phyloP scores from a whole-genome alignment of 306 rosid species.

The Lagenaria siceraria region DNA sequence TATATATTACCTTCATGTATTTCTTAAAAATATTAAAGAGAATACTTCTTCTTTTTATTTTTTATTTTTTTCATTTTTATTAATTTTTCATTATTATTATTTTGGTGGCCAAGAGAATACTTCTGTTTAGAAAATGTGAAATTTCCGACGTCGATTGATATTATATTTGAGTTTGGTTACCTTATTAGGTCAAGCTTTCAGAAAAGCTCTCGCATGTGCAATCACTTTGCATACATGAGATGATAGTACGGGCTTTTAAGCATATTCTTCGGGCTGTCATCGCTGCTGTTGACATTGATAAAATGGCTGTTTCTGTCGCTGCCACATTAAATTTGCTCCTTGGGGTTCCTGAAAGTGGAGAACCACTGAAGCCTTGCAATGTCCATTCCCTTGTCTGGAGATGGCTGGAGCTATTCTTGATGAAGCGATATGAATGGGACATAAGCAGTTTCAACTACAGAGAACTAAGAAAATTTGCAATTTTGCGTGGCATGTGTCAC shows the following conservation, averaged over 20 bases:
- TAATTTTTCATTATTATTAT: too few relatives aligned
- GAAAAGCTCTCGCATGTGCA: conserved; percentile 93
- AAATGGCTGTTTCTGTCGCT: conserved; percentile 66
- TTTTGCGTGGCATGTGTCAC: conserved; percentile 89
- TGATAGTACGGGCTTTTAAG: conserved; percentile 96
- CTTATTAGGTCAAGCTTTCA: conserved; percentile 82
- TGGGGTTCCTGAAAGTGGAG: conserved; percentile 55
- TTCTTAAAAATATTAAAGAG: neutral
- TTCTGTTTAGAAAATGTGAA: neutral
- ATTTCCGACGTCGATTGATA: conserved; percentile 1
- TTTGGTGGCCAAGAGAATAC: neutral
- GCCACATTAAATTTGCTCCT: conserved; percentile 74
- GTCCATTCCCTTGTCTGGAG: conserved; percentile 65
- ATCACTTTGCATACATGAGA: conserved; percentile 93
- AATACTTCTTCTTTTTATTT: neutral
- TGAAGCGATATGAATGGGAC: conserved; percentile 82
- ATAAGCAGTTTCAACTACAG: conserved; percentile 44
- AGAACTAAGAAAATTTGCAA: conserved; percentile 80
- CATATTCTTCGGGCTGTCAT: conserved; percentile 88
- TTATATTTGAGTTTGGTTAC: conserved; percentile 16
- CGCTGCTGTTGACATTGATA: conserved; percentile 57
- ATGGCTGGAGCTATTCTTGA: conserved; percentile 75
- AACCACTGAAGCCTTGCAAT: conserved; percentile 35
- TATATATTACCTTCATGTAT: neutral
- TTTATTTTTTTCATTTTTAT: too few relatives aligned